Base-by-base conservation (phyloP, 2,329 filamentous ascomycete species). In the Thermoascus crustaceus region DNA sequence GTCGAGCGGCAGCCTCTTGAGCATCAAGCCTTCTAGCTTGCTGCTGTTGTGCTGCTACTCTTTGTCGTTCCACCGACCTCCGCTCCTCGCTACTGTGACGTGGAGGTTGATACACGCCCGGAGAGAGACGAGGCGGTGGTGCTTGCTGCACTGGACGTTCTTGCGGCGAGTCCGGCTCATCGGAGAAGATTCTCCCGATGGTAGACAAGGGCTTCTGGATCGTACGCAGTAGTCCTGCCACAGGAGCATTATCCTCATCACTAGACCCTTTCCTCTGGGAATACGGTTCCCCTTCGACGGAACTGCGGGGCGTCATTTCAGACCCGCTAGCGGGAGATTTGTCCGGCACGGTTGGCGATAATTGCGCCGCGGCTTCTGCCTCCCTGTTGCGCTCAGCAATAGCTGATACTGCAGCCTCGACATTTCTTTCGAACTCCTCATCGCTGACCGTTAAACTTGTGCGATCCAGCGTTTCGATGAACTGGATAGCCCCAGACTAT, bases 381-480 rank as follows among this genome's bases (percentile, higher is more conserved):
- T 70, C 66, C 39, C 78, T 75, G 52, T 95, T 87, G 52, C 85
- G 85, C 62, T 95, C 89, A 2, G 91, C 89, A 46, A 98, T 98
- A 26, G 85, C 85, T 4, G 86, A 94, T 3, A 98, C 93, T 5
- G 91, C 88, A 3, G 83, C 83, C 64, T 98, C 91, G n/a, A 98
- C 93, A 47, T 94, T 88, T 54, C 76, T 77, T 57, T 98, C 91
- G 52, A 98, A 98, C 23, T 96, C 91, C 38, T 91, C 86, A 52
- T 98, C 88, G 2, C 82, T 82, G 34, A 98, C 91, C 1, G 91
- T 96, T 5, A 98, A 67, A 17, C 82, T 89, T 1, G 91, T 96
- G 29, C 88, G 81, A 60, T 98, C 91, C 61, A 98, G 80, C 41
- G 85, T 93, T 65, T 98, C 91, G 48, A 98, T 85, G 58, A 98